Evolutionary conservation across 768 basidiomycete species (phyloP).

Genomic region (Gymnopilus junonius): DNA sequence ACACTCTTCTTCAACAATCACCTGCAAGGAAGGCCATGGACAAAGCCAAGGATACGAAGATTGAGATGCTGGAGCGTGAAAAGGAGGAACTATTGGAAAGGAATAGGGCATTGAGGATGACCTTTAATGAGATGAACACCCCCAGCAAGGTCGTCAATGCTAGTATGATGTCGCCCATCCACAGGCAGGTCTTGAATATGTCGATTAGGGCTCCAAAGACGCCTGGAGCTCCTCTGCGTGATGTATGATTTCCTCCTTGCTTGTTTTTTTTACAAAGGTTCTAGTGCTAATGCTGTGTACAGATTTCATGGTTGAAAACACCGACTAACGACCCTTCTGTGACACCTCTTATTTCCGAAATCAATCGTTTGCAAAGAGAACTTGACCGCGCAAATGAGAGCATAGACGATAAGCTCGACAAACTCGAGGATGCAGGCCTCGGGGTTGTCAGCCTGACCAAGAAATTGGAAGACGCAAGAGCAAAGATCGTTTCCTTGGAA

Average conservation of each 20-base stretch:
- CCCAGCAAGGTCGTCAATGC: slow-evolving; percentile 59
- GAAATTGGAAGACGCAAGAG: slow-evolving; percentile 73
- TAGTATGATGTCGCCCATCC: slow-evolving; percentile 76
- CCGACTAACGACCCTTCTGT: slow-evolving; percentile 59
- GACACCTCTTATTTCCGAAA: slow-evolving; percentile 72
- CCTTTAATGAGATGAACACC: slow-evolving; percentile 55
- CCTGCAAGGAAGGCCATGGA: slow-evolving; percentile 80
- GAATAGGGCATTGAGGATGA: slow-evolving; percentile 60
- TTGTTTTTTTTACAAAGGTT: neutral
- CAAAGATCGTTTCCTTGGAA: slow-evolving; percentile 58
- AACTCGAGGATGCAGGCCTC: slow-evolving; percentile 79
- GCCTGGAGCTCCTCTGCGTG: slow-evolving; percentile 77
- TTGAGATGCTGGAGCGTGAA: slow-evolving; percentile 77
- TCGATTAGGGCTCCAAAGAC: slow-evolving; percentile 74
- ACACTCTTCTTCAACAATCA: slow-evolving; percentile 68
- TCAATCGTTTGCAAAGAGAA: slow-evolving; percentile 72
- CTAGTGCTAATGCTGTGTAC: slow-evolving; percentile 8
- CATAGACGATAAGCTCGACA: slow-evolving; percentile 88
- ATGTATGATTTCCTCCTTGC: slow-evolving; percentile 59
- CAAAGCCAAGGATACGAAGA: slow-evolving; percentile 73
- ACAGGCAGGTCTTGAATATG: slow-evolving; percentile 72
- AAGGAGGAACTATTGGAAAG: slow-evolving; percentile 78
- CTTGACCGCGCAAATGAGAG: slow-evolving; percentile 81
- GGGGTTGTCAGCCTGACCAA: slow-evolving; percentile 73
- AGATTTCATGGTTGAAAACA: slow-evolving; percentile 78